Base-by-base conservation (phyloP, 164 flowering plant species). In the Tinospora cordifolia region DNA sequence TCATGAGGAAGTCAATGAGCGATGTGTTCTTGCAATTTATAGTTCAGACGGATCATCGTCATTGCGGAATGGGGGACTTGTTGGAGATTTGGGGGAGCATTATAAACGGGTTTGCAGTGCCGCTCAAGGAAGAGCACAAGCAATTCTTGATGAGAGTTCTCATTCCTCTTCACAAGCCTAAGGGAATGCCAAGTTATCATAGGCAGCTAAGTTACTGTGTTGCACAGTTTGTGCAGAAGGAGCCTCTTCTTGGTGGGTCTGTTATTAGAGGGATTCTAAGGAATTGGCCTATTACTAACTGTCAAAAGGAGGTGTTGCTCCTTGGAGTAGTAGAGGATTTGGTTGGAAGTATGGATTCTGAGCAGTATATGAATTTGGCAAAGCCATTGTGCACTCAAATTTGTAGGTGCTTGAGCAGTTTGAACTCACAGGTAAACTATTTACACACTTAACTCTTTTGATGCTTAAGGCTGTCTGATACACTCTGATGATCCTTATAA, bases 21-120 rank as follows among this genome's bases (percentile, higher is more conserved):
- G 87, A 87, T 65, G 85, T 81, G 21, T 86, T 90, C 77, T 67
- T 87, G 71, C 75, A 72, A 58, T 86, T 78, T 68, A 75, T 79
- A 7, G 86, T 79, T 26, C 91, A 85, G 75, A 68, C 74, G 8
- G 91, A 86, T 63, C 78, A 86, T 63, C 78, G 81, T 62, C 93
- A 88, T 40, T 62, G 69, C 34, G 93, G 93, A 1, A 83, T 90
- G 2, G 86, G 82, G 7, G 96, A 90, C 36, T 25, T 90, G 75
- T 83, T 90, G 6, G 93, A 90, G 83, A 87, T 88, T 39, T 88
- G 88, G 85, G 96, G 93, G 46, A 87, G 86, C 46, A 88, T 90
- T 38, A 87, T 90, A 51, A 88, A 88, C 62, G 93, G 96, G 1
- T 88, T 88, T 44, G 66, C 85, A 1, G 80, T 90, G n/a, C 96